Evolutionary conservation across 192 early-diverging fungal species (phyloP), one percentile per base, ranked within the genome.

Genomic region (Backusella tarrabulga): DNA sequence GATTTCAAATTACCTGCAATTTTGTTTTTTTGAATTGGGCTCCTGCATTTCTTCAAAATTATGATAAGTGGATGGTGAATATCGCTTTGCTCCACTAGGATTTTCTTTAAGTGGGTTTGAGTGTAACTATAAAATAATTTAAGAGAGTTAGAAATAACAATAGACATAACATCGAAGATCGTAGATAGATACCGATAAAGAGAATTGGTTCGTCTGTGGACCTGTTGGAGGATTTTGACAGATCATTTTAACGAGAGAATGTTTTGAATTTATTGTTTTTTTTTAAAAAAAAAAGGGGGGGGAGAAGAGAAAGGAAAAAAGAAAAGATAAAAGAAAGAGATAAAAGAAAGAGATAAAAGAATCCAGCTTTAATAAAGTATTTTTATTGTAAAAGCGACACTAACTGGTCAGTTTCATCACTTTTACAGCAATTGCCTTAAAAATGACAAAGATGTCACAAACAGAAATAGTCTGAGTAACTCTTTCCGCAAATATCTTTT

Each of bases 1-100:
- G 5, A 60, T 60, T 60, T 60, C 54, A 60, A 60, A 60, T 60
- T 60, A 60, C 54, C 54, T 60, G 54, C 54, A 60, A 60, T 60
- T 60, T 60, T 60, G 54, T 26, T 60, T 60, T 60, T 23, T 60
- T 60, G 23, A 60, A 60, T 60, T 60, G 3, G 54, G 54, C 54
- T 60, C 54, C 54, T 60, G 54, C 54, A 60, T 60, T 23, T 60
- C 54, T 60, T 26, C 54, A 26, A 60, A 60, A 9, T 60, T 23
- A 11, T 60, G 54, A 60, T 60, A 60, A 26, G 54, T 60, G 54
- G 54, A 26, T 60, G 54, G 21, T 7, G 54, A 60, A 60, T 60
- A 60, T 60, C n/a, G 9, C 21, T 60, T 60, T 60, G 21, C 23
- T 60, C 54, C 54, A 26, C 11, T 60, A 3, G 54, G 23, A 26